A percentile compares a stretch with the other conserved stretches of the same genome.
These are phyloP conservation scores for Moesziomyces sp. DNA, from an alignment of 1,284 basidiomycete genomes.

Conservation along the genomic window DNA sequence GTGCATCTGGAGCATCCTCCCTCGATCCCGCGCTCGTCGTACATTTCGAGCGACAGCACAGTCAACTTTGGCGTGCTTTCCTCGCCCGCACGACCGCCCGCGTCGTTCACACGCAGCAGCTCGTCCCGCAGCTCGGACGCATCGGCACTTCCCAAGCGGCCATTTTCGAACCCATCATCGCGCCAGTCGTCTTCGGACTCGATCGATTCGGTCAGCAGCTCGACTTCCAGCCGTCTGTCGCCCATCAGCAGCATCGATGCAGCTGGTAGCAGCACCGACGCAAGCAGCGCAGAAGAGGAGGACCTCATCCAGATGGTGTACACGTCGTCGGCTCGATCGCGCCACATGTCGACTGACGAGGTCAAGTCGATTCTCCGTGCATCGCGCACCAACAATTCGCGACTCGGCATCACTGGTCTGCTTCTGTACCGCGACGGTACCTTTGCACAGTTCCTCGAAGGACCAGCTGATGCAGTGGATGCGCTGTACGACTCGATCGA, in stretches of 20 bases:
- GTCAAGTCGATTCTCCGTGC: conserved; percentile 29
- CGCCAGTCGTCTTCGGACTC: conserved; percentile 42
- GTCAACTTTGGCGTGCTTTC: background rate
- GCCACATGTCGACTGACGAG: conserved; percentile 25
- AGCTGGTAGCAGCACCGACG: background rate
- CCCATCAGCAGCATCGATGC: conserved; percentile 8
- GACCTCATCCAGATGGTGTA: conserved; percentile 47
- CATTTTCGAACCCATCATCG: conserved; percentile 24
- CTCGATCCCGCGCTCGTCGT: conserved; percentile 18
- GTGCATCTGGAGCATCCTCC: conserved; percentile 32
- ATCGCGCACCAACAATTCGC: conserved; percentile 37
- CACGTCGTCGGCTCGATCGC: conserved; percentile 37
- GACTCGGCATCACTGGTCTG: conserved; percentile 36
- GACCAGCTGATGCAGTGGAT: conserved; percentile 31
- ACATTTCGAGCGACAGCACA: background rate
- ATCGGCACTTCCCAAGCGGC: conserved; percentile 11
- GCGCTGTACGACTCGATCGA: conserved; percentile 36
- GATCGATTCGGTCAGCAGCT: conserved; percentile 19
- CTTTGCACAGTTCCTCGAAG: conserved; percentile 52
- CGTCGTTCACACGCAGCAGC: conserved; percentile 24
- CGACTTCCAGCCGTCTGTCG: conserved; percentile 14
- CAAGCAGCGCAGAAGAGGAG: conserved; percentile 10
- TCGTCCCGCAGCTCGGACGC: conserved; percentile 16
- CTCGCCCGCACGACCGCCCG: conserved; percentile 21
- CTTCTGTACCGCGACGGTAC: conserved; percentile 47